Evolutionary conservation across 1,284 basidiomycete genomes (phyloP).

Genomic region (Cryptococcus amylolentus): DNA sequence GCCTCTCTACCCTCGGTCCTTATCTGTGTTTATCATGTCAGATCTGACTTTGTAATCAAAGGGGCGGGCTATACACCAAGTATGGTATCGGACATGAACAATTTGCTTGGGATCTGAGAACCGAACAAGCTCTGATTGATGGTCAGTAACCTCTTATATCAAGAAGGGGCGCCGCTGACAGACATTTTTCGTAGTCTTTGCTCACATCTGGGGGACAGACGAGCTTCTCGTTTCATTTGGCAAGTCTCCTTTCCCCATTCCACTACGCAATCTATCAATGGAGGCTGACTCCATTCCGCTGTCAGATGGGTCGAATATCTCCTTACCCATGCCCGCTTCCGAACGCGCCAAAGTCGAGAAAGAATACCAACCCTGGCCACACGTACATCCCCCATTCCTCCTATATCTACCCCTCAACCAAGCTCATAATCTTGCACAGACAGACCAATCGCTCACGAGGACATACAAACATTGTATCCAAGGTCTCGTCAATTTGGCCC

Average conservation of each 20-base stretch:
- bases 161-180: slow-evolving; percentile 9
- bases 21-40: too few species aligned
- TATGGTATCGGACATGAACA: slow-evolving; percentile 40
- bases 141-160: too few species aligned
- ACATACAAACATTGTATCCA: slow-evolving; percentile 21
- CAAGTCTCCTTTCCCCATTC: too few species aligned
- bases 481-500: slow-evolving; percentile 27
- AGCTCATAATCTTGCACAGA: slow-evolving; percentile 4
- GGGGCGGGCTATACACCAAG: slow-evolving; percentile 28
- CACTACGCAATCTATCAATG: too few species aligned
- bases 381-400: slow-evolving; percentile 10
- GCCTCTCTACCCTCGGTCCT: too few species aligned
- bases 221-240: slow-evolving; percentile 42
- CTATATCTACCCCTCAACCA: not conserved
- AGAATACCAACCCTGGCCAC: slow-evolving; percentile 19
- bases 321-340: slow-evolving; percentile 18
- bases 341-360: slow-evolving; percentile 19
- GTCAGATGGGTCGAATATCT: slow-evolving; percentile 25
- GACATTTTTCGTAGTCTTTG: slow-evolving; percentile 32
- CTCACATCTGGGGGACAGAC: slow-evolving; percentile 41
- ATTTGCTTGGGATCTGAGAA: slow-evolving; percentile 44
- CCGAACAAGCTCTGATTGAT: slow-evolving; percentile 1
- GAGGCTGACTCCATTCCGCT: too few species aligned
- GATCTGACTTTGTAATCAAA: not conserved
- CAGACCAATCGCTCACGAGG: slow-evolving; percentile 22